Conservation (phyloP, 768 basidiomycete species). For the Tricholoma matsutake region DNA sequence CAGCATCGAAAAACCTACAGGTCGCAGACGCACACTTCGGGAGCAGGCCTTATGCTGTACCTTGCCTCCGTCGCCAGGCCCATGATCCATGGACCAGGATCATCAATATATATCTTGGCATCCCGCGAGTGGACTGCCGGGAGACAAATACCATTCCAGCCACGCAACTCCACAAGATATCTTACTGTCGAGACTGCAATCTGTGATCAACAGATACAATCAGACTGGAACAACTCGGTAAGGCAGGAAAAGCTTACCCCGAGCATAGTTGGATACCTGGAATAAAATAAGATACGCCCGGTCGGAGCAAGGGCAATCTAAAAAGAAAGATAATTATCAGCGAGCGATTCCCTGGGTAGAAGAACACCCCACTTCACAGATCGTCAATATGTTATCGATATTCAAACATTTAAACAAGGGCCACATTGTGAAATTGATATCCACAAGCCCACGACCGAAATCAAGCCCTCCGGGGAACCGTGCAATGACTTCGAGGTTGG, state of each 20-base stretch:
- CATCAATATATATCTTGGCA: conserved; percentile 90
- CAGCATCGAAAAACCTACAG: conserved; percentile 47
- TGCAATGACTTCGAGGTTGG: conserved; percentile 76
- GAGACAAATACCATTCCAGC: conserved; percentile 89
- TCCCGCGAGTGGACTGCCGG: conserved; percentile 84
- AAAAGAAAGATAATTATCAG: conserved; percentile 37
- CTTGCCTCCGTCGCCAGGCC: conserved; percentile 84
- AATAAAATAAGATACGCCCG: conserved; percentile 84
- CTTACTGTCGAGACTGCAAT: conserved; percentile 88
- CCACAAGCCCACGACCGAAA: conserved; percentile 86
- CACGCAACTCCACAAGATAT: conserved; percentile 88
- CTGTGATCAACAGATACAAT: conserved; percentile 30
- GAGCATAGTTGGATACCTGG: conserved; percentile 87
- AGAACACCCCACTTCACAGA: conserved; percentile 66
- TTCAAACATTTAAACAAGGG: conserved; percentile 91
- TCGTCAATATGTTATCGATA: conserved; percentile 89
- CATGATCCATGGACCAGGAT: conserved; percentile 96
- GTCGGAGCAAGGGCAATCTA: conserved; percentile 86
- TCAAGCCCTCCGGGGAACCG: conserved; percentile 93
- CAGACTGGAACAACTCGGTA: background rate
- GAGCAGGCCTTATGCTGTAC: conserved; percentile 67
- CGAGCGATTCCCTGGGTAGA: background rate
- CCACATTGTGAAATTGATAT: conserved; percentile 97
- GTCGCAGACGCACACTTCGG: conserved; percentile 87
- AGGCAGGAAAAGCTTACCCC: conserved; percentile 46